A percentile compares a stretch with the other conserved stretches of the same genome.
Evolutionary conservation across 345 rosid species (phyloP).

Genomic region (Eucalyptus tenuipes): DNA sequence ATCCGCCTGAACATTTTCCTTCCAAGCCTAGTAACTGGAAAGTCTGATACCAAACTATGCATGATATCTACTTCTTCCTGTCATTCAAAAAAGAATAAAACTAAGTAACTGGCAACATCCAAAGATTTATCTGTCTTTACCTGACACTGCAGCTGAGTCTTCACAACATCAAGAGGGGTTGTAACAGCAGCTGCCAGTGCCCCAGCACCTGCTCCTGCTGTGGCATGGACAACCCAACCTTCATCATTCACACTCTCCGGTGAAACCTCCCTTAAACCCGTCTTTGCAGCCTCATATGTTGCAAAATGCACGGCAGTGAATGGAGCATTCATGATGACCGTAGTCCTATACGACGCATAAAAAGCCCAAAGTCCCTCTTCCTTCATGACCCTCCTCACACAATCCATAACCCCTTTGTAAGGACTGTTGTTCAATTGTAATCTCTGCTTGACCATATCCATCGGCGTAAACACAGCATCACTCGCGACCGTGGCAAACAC

Average conservation of each 20-base stretch:
- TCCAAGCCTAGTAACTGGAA: background rate
- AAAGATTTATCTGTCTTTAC: constrained; percentile 13
- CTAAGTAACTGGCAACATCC: background rate
- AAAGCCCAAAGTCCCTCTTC: constrained; percentile 88
- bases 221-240: constrained; percentile 68
- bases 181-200: constrained; percentile 76
- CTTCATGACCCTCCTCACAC: constrained; percentile 51
- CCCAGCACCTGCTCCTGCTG: constrained; percentile 98
- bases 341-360: constrained; percentile 90
- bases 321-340: constrained; percentile 94
- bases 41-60: background rate
- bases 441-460: constrained; percentile 99
- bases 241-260: constrained; percentile 65
- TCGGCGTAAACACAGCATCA: constrained; percentile 90
- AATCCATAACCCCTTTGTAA: constrained; percentile 75
- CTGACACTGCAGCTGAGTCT: constrained; percentile 99
- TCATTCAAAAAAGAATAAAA: background rate
- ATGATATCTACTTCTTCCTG: background rate
- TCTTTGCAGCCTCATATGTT: constrained; percentile 87
- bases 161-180: constrained; percentile 83
- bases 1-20: background rate
- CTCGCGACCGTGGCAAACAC: constrained; percentile 87
- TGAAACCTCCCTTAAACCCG: constrained; percentile 55
- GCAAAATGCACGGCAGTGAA: constrained; percentile 88
- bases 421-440: constrained; percentile 43